Conservation (phyloP, 495 filamentous ascomycete species). For the Penicillium malachiteum region DNA sequence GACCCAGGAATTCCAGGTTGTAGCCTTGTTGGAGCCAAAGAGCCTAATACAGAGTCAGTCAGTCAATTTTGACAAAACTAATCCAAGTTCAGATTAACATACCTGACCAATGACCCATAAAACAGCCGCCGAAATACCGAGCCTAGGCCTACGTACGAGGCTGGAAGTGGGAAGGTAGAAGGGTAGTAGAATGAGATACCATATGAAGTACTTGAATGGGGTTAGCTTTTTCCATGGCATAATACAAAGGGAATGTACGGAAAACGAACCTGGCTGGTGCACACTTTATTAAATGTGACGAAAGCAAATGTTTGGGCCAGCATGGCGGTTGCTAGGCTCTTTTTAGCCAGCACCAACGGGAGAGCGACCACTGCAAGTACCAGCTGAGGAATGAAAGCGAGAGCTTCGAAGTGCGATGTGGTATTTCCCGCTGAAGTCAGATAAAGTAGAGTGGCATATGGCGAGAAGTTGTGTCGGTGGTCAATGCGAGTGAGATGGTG, state of each 20-base stretch:
- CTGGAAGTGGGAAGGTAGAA: slow-evolving; percentile 83
- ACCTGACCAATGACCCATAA: slow-evolving; percentile 74
- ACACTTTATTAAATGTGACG: slow-evolving; percentile 97
- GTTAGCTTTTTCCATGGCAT: not conserved
- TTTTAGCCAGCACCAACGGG: slow-evolving; percentile 78
- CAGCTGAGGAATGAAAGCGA: slow-evolving; percentile 88
- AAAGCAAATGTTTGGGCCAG: slow-evolving; percentile 99
- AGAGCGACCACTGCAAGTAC: slow-evolving; percentile 72
- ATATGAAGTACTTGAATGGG: slow-evolving; percentile 82
- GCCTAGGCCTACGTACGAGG: slow-evolving; percentile 53
- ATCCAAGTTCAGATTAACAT: slow-evolving; percentile 6
- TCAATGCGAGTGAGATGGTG: slow-evolving; percentile 93
- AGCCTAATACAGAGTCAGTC: slow-evolving; percentile 44
- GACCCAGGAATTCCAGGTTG: slow-evolving; percentile 81
- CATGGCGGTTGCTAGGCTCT: slow-evolving; percentile 79
- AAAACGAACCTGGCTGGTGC: slow-evolving; percentile 82
- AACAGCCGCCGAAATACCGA: slow-evolving; percentile 61
- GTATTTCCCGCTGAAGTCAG: slow-evolving; percentile 63
- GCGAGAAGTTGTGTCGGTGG: slow-evolving; percentile 97
- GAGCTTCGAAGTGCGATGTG: slow-evolving; percentile 61
- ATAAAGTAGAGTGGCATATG: slow-evolving; percentile 91
- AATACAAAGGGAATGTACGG: not conserved
- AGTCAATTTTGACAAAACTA: no score
- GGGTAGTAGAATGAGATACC: slow-evolving; percentile 92
- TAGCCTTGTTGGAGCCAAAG: slow-evolving; percentile 89